A percentile compares a stretch with the other conserved stretches of the same genome.
Conservation (phyloP, 176 grass and related monocot genomes). For the Echinochloa phyllopogon region DNA sequence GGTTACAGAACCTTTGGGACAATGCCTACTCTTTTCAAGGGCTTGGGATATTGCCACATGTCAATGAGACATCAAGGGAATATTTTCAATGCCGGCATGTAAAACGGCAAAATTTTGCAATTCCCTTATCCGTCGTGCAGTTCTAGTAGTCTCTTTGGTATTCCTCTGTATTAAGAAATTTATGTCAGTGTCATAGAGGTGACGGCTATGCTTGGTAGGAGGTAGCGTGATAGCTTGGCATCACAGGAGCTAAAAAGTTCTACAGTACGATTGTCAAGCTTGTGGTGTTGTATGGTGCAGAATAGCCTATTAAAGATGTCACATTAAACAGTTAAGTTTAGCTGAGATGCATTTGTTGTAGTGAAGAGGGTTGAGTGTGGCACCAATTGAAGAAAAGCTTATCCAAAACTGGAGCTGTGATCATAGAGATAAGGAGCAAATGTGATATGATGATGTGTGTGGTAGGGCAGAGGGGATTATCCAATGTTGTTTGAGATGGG, state of each 20-base stretch:
- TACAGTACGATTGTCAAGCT: not conserved
- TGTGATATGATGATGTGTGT: not conserved
- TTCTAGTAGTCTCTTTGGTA: not conserved
- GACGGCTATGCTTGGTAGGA: not conserved
- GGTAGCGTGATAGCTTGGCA: not conserved
- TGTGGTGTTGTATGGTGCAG: not conserved
- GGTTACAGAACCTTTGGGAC: not conserved
- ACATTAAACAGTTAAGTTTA: not conserved
- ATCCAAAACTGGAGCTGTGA: not conserved
- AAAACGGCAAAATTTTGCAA: not conserved
- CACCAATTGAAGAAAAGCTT: not conserved
- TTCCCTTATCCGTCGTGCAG: not conserved
- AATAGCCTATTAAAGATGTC: not conserved
- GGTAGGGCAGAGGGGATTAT: not conserved
- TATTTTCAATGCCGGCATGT: not conserved
- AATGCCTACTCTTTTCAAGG: not conserved
- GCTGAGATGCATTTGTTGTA: not conserved
- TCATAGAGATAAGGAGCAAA: not conserved
- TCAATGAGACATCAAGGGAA: not conserved
- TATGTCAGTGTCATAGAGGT: not conserved
- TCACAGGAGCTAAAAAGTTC: not conserved
- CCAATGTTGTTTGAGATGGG: not conserved
- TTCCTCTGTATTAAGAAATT: not conserved
- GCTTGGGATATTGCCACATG: not conserved
- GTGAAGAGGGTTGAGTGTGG: not conserved